Evolutionary conservation across 2,329 filamentous ascomycete genomes (phyloP), one percentile per base, ranked within the genome.

Genomic region (Stagonosporopsis cucurbitacearum): DNA sequence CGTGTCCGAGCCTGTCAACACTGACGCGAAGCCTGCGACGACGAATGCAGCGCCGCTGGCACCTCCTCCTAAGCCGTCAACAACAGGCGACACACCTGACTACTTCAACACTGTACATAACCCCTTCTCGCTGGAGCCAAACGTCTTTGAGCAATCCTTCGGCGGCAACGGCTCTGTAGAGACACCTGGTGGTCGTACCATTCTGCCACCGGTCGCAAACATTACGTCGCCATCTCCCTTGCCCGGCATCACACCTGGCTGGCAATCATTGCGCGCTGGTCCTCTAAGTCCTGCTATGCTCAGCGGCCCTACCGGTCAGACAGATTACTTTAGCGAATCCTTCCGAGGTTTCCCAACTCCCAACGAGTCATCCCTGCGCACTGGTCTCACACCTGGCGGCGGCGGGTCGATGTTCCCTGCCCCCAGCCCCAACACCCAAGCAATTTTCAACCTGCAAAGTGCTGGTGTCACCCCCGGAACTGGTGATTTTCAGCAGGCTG

Each of bases 271-370:
- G 69, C 88, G 95, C 63, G 93, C 92, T 58, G 95, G 95, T 66
- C 95, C 95, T 37, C 79, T 99, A 65, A 98, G 95, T 77, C 95
- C 95, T 79, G 95, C 94, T 62, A 98, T 99, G 93, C 87, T 99
- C 52, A 91, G 92, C 42, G 95, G 92, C 22, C 95, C 86, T 36
- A 82, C 85, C 20, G 81, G 80, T 40, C 77, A 79, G 51, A 89
- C 85, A 74, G 92, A 97, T 73, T 98, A 97, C 78, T 96, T 97
- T 73, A 85, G 86, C 65, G 92, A 96, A 69, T 88, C 88, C 48
- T 89, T 96, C 61, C 86, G 90, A 63, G 88, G 92, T 66, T 96
- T 96, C 71, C 91, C 92, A 4, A 98, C 95, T 4, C 94, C 94
- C 0, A 97, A 97, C 85, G 95, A 99, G 78, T 98, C 94, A 7